Evolutionary conservation across 2,329 filamentous ascomycete genomes (phyloP).

Genomic region (Fusarium buxicola): DNA sequence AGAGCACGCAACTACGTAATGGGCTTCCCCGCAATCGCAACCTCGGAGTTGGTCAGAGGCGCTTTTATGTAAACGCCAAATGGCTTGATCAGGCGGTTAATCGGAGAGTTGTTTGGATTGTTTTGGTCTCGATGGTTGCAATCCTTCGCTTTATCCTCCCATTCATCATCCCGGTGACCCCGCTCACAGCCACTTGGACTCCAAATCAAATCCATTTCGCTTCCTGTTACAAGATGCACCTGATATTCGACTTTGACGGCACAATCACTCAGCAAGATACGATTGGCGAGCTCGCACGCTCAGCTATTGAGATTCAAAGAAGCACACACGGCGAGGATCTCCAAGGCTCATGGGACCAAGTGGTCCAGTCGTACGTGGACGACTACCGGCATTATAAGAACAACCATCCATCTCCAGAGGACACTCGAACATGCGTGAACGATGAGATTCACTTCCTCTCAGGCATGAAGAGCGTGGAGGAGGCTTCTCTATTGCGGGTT

Average conservation of each 20-base stretch:
- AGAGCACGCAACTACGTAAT: constrained; percentile 35
- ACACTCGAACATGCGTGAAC: constrained; percentile 49
- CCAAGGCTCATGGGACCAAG: constrained; percentile 56
- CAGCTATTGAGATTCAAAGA: constrained; percentile 54
- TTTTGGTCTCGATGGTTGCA: constrained; percentile 22
- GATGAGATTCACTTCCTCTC: constrained; percentile 59
- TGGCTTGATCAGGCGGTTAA: constrained; percentile 15
- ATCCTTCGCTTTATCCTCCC: constrained; percentile 7
- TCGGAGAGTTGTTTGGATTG: background rate
- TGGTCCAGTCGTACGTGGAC: constrained; percentile 59
- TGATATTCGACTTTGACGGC: constrained; percentile 70
- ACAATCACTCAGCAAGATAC: constrained; percentile 68
- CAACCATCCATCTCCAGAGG: constrained; percentile 49
- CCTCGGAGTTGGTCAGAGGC: constrained; percentile 19
- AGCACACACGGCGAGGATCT: constrained; percentile 48
- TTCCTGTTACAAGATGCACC: constrained; percentile 50
- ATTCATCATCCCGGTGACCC: constrained; percentile 6
- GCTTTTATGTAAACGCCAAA: constrained; percentile 3
- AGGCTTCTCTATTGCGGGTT: constrained; percentile 59
- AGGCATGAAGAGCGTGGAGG: constrained; percentile 58
- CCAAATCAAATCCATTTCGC: background rate
- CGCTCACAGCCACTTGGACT: constrained; percentile 6
- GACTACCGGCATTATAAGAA: constrained; percentile 55
- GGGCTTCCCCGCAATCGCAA: constrained; percentile 34
- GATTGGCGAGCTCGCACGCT: constrained; percentile 59